Evolutionary conservation across 2,329 filamentous ascomycete genomes (phyloP).

Genomic region (Trematosphaeria pertusa): DNA sequence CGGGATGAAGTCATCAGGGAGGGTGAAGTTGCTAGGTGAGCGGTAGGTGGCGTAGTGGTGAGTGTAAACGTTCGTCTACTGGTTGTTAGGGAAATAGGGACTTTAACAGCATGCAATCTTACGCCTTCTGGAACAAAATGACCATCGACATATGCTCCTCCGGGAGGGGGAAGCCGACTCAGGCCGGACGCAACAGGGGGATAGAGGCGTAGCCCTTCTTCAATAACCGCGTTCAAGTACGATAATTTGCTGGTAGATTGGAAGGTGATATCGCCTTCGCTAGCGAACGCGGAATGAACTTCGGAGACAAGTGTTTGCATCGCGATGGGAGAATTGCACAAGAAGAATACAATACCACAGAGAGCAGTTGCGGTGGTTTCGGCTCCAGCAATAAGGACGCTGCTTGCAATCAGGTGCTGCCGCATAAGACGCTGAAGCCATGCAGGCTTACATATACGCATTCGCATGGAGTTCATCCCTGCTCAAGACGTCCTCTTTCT

Average conservation of each 20-base stretch:
- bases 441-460: conserved; percentile 3
- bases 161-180: conserved; percentile 11
- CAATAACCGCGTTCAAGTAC: conserved; percentile 24
- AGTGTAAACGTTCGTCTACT: conserved; percentile 18
- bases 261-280: conserved; percentile 33
- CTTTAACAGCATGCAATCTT: conserved; percentile 1
- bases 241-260: conserved; percentile 16
- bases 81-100: neutral
- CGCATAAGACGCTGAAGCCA: too few relatives aligned
- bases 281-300: conserved; percentile 10
- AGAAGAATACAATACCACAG: conserved; percentile 34
- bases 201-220: conserved; percentile 24
- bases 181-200: conserved; percentile 17
- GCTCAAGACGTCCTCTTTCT: conserved; percentile 1
- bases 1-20: conserved; percentile 26
- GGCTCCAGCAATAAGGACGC: conserved; percentile 48
- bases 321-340: conserved; percentile 22
- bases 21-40: conserved; percentile 26
- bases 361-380: conserved; percentile 49
- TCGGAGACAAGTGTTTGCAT: conserved; percentile 17
- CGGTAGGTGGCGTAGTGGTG: conserved; percentile 24
- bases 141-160: conserved; percentile 20
- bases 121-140: conserved; percentile 21
- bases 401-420: too few relatives aligned
- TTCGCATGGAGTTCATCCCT: conserved; percentile 6